Conservation (phyloP, 1,284 basidiomycete species). For the Xerocomus nothofagi region DNA sequence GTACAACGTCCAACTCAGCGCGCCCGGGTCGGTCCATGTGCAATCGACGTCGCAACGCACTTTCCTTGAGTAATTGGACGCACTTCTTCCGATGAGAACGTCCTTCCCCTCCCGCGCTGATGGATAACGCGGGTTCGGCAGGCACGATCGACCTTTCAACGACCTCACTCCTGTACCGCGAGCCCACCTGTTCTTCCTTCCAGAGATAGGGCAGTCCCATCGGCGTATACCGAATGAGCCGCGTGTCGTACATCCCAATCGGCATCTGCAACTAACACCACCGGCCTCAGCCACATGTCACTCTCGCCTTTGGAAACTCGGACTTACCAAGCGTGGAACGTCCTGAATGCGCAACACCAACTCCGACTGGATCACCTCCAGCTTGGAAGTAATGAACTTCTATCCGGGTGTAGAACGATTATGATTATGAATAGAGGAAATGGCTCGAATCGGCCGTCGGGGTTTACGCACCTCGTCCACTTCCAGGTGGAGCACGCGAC, state of each 20-base stretch:
- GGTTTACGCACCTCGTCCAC: constrained; percentile 28
- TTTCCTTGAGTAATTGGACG: constrained; percentile 25
- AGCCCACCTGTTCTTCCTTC: constrained; percentile 14
- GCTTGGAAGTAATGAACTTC: constrained; percentile 16
- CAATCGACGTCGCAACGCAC: constrained; percentile 24
- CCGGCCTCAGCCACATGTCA: not conserved
- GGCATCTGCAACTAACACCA: constrained; percentile 18
- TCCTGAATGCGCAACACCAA: constrained; percentile 15
- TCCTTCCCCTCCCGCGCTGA: not conserved
- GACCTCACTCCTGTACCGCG: not conserved
- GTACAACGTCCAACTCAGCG: not conserved
- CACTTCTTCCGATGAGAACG: constrained; percentile 16
- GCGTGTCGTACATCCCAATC: constrained; percentile 21
- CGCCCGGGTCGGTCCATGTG: constrained; percentile 11
- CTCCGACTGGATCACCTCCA: constrained; percentile 27
- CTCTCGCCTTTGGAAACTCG: not conserved
- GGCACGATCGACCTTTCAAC: not conserved
- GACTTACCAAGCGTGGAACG: constrained; percentile 24
- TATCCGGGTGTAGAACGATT: not conserved
- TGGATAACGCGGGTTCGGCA: not conserved
- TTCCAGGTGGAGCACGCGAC: constrained; percentile 25
- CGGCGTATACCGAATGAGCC: constrained; percentile 23
- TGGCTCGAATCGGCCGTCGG: not conserved
- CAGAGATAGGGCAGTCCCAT: constrained; percentile 20
- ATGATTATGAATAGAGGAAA: not conserved